Evolutionary conservation across 305 asterid genomes (phyloP), one percentile per base, ranked within the genome.

Genomic region (Fraxinus xanthoxyloides): DNA sequence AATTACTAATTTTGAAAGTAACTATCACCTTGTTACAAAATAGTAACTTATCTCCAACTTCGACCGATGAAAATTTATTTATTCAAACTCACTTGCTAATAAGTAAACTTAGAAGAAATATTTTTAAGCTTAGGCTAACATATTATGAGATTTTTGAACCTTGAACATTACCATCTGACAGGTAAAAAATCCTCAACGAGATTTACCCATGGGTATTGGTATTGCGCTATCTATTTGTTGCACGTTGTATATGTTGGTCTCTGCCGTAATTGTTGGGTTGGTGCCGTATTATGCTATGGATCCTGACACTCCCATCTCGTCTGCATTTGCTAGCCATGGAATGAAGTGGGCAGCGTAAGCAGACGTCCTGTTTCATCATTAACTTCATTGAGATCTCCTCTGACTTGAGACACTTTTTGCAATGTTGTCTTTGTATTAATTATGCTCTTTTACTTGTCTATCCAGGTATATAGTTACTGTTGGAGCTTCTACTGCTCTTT

Each of bases 131-230:
- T 30, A 26, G 36, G n/a, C 75, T 26, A 69, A 8, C 70, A 61
- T 61, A 21, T 23, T 21, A 3, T 23, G 32, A 23, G 70, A 61
- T 61, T 61, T 59, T 61, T 54, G 26, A 61, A 69, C 13, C 23
- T 26, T 63, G 72, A 75, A 51, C 72, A 36, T 5, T 48, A 67
- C 28, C 38, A 69, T 75, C 38, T 75, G 51, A 80, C 89, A 95
- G 99, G 99, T 96, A 82, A 93, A 91, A 87, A 91, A 92, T 83
- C 99, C 99, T 84, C 99, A 96, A 81, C 89, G 97, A 19, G 99
- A 96, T 86, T 83, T 96, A 85, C 99, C 99, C 15, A 76, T 94
- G 89, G 99, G 98, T 72, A 96, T 96, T 26, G 98, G 98, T 61
- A 80, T 93, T 73, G 92, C 99, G 7, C 86, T 96, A 80, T 89